Base-by-base conservation (phyloP, 768 basidiomycete genomes). In the Inosperma sp. region DNA sequence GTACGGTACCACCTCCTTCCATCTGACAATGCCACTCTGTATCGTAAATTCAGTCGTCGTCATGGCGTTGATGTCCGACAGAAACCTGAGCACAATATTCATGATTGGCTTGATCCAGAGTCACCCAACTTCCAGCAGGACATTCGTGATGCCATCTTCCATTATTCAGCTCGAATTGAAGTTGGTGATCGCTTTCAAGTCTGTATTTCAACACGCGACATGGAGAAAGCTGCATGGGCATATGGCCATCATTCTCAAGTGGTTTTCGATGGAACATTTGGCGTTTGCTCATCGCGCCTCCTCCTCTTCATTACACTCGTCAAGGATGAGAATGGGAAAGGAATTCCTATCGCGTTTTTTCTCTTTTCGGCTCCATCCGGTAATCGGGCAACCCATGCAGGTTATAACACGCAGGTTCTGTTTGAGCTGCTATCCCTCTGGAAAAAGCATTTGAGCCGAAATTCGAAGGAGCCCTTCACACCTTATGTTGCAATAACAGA, bases 241-340 rank as follows among this genome's bases (percentile, higher is more conserved):
- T 65, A 63, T 46, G 54, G 42, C 7, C 57, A 62, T 25, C 22
- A 58, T 3, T 30, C 13, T n/a, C 62, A 59, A 36, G 25, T 65
- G 10, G 42, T 62, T 16, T 31, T 63, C 1, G 60, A 63, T 40
- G 54, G 59, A 2, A 63, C 60, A 14, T 61, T 65, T 52, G 60
- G 63, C 7, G 41, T 64, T 21, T 62, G 58, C 23, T 36, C 42
- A 1, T 31, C 56, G 1, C 42, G 56, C 14, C 48, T 67, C 2
- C 57, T 71, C 2, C 54, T 70, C 1, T 69, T 66, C 42, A 70
- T 71, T 54, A 60, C 56, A 2, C 56, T 71, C 53, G 67, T 68
- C 12, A 62, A 70, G 51, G 57, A 61, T 22, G 33, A 62, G 6
- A n/a, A n/a, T n/a, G 35, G 48, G 1, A 44, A 62, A 7, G 69